Conservation (phyloP, 768 basidiomycete species). For the Paxillus rubicundulus region DNA sequence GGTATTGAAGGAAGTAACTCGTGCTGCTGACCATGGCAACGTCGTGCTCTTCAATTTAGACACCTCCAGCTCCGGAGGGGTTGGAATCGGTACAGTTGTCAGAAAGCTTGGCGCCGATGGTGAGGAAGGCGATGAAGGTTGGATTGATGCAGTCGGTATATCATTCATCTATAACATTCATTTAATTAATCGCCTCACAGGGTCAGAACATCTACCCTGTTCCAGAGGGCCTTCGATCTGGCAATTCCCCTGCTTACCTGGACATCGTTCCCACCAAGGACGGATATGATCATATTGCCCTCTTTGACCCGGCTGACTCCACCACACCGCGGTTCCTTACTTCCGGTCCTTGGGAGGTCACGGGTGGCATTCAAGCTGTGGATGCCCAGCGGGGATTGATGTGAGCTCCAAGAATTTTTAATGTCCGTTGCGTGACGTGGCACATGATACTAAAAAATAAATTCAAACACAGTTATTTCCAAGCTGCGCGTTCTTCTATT, state of each 20-base stretch:
- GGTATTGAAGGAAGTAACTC: conserved; percentile 82
- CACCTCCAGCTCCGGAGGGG: conserved; percentile 22
- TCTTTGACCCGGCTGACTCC: conserved; percentile 77
- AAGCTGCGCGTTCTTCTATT: conserved; percentile 79
- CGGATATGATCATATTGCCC: conserved; percentile 90
- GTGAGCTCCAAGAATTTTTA: conserved; percentile 47
- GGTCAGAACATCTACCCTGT: conserved; percentile 62
- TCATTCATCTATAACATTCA: conserved; percentile 7
- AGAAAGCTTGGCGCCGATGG: conserved; percentile 78
- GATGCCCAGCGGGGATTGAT: conserved; percentile 65
- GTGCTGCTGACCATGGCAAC: conserved; percentile 77
- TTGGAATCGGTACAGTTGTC: conserved; percentile 53
- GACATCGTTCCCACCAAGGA: conserved; percentile 81
- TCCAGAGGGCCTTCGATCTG: conserved; percentile 40
- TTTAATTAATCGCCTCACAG: conserved; percentile 35
- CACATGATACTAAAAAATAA: conserved; percentile 22
- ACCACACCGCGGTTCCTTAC: conserved; percentile 80
- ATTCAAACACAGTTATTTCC: conserved; percentile 68
- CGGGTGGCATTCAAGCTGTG: conserved; percentile 66
- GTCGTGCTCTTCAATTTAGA: conserved; percentile 73
- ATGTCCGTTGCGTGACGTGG: conserved; percentile 25
- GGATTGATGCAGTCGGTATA: conserved; percentile 81
- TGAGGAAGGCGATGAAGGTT: conserved; percentile 88
- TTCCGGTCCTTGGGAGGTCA: conserved; percentile 87
- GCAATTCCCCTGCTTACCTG: conserved; percentile 68